Base-by-base conservation (phyloP, 228 moss, liverwort and hornwort genomes). In the Sphagnum magellanicum region DNA sequence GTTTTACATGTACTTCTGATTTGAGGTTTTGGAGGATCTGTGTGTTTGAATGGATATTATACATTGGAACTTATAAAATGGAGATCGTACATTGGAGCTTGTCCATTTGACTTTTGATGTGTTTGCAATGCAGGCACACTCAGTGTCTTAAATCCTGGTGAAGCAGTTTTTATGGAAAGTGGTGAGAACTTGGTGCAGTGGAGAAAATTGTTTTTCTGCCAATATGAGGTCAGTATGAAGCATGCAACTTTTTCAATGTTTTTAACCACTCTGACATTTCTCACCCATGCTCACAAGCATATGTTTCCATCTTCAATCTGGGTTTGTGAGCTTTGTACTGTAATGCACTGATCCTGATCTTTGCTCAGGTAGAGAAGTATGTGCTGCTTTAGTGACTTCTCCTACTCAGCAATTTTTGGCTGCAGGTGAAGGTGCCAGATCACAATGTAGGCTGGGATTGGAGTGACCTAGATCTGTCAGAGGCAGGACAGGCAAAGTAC, bases 401-500 rank as follows among this genome's bases (percentile, higher is more conserved):
- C 6, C 46, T 10, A 72, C 17, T 17, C 0, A 17, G 17, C 17
- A 17, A 46, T 60, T 11, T 63, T 76, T 72, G 5, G 49, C 68
- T 61, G 73, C 73, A 95, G 92, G 89, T 95, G 71, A 92, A 89
- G 77, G 83, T 90, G 50, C 95, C 95, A 47, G 87, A 89, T 49
- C 91, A 91, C 81, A 83, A 79, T 52, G 81, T 89, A 68, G 92
- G 92, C 57, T 96, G 96, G 96, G 91, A 96, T 55, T 96, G 96
- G 96, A 84, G 73, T 74, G 89, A 92, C 49, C 70, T 70, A 51
- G 74, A 74, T 14, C 55, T 72, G 52, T 55, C 70, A 63, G 88
- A 89, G 67, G 69, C 65, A 60, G 86, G 79, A 10, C 84, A 71
- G 55, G 73, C 79, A n/a, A 91, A 91, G 72, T 75, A 76, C 51